Conservation (phyloP, 495 filamentous ascomycete genomes). For the Penicillium tannophilum region DNA sequence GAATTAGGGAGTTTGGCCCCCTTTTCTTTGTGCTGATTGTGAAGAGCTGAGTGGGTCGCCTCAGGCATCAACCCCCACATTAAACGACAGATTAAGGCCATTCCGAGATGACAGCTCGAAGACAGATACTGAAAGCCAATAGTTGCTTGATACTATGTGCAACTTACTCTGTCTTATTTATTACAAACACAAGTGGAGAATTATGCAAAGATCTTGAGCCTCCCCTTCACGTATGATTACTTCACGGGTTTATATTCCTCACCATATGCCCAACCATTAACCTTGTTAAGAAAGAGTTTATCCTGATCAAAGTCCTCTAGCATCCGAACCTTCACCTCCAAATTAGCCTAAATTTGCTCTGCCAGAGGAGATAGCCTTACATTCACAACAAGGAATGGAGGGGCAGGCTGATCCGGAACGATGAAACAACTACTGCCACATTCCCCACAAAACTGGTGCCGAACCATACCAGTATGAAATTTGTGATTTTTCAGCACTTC, state of each 20-base stretch:
- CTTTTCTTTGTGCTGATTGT: too few species aligned
- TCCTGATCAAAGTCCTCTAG: constrained; percentile 8
- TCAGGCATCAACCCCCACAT: too few species aligned
- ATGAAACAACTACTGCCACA: constrained; percentile 27
- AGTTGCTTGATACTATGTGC: too few species aligned
- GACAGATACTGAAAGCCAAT: too few species aligned
- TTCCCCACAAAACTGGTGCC: constrained; percentile 33
- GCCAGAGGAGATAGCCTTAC: neutral
- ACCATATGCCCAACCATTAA: constrained; percentile 1
- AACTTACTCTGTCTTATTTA: too few species aligned
- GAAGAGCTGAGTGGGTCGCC: too few species aligned
- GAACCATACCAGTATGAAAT: constrained; percentile 18
- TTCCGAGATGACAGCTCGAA: too few species aligned
- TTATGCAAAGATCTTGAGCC: too few species aligned
- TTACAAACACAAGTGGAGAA: too few species aligned
- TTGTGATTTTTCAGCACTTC: constrained; percentile 27
- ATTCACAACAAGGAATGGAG: constrained; percentile 10
- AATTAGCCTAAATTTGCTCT: neutral
- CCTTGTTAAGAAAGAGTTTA: constrained; percentile 7
- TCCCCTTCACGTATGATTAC: neutral
- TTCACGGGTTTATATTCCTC: neutral
- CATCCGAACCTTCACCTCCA: neutral
- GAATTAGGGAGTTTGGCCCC: too few species aligned
- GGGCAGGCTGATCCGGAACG: constrained; percentile 2
- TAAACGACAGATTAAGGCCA: too few species aligned